Conservation (phyloP, 148 eudicot species). For the Rhododendron henanense region DNA sequence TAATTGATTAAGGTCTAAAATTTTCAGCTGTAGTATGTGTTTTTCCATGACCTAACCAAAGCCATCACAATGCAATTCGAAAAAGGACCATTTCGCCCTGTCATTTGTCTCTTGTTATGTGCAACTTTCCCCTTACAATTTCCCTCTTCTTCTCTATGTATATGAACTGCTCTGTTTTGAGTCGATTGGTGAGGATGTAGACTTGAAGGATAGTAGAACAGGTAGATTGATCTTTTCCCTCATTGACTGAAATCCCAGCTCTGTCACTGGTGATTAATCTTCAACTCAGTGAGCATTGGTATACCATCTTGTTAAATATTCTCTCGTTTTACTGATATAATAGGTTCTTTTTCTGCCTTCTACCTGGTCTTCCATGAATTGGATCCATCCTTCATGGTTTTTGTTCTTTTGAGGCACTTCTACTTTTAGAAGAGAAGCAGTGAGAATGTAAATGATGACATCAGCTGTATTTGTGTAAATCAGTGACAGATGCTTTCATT, state of each 20-base stretch:
- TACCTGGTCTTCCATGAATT: not conserved
- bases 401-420: not conserved
- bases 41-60: not conserved
- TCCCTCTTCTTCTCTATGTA: not conserved
- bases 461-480: not conserved
- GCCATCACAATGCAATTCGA: no score
- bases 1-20: not conserved
- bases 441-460: not conserved
- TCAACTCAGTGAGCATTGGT: not conserved
- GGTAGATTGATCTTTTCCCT: not conserved
- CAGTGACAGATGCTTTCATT: not conserved
- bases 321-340: not conserved
- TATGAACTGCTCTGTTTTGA: not conserved
- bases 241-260: not conserved
- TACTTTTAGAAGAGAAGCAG: not conserved
- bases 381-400: not conserved
- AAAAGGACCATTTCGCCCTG: not conserved
- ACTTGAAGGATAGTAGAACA: not conserved
- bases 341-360: not conserved
- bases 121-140: not conserved
- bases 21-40: not conserved
- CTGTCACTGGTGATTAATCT: not conserved
- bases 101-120: not conserved
- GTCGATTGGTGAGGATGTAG: not conserved
- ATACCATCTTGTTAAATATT: not conserved